phyloP scores from a whole-genome alignment of 805 yeast genomes.

The Helenozyma baotianmanensis region DNA sequence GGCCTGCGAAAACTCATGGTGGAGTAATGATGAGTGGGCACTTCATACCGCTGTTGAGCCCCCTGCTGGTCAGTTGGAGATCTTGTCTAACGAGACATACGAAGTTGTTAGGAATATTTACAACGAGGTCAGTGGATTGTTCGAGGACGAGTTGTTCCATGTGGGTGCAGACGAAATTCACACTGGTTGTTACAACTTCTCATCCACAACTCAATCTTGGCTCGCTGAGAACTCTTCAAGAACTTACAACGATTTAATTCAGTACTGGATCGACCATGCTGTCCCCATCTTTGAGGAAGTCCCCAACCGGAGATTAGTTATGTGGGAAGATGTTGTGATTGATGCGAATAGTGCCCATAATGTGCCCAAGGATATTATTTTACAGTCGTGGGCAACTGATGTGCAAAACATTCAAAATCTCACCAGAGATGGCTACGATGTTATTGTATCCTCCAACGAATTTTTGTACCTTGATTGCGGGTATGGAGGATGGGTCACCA shows the following conservation, averaged over 20 bases:
- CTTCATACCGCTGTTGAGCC: slow-evolving; percentile 31
- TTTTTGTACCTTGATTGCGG: slow-evolving; percentile 41
- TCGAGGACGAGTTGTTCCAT: slow-evolving; percentile 36
- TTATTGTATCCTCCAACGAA: slow-evolving; percentile 30
- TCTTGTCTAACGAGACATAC: slow-evolving; percentile 27
- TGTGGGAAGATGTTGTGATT: slow-evolving; percentile 39
- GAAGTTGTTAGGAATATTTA: slow-evolving; percentile 29
- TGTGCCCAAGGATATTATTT: slow-evolving; percentile 27
- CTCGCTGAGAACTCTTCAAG: slow-evolving; percentile 19
- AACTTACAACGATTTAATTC: slow-evolving; percentile 26
- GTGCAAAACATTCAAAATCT: slow-evolving; percentile 21
- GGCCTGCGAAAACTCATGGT: slow-evolving; percentile 26
- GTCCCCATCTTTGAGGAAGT: slow-evolving; percentile 27
- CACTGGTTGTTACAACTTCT: slow-evolving; percentile 29
- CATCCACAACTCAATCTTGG: slow-evolving; percentile 24
- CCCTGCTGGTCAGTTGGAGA: slow-evolving; percentile 39
- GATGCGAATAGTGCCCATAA: slow-evolving; percentile 19
- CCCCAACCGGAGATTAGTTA: slow-evolving; percentile 23
- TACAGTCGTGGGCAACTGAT: slow-evolving; percentile 32
- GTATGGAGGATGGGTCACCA: slow-evolving; percentile 31
- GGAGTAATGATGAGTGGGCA: slow-evolving; percentile 21
- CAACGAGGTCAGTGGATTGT: slow-evolving; percentile 27
- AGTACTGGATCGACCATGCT: slow-evolving; percentile 32
- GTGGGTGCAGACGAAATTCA: slow-evolving; percentile 39
- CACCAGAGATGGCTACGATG: slow-evolving; percentile 32